Percentiles rank a stretch among this genome's conserved stretches.
These are phyloP conservation scores for Acacia pycnantha DNA, from an alignment of 331 rosid species.

Conservation along the genomic window DNA sequence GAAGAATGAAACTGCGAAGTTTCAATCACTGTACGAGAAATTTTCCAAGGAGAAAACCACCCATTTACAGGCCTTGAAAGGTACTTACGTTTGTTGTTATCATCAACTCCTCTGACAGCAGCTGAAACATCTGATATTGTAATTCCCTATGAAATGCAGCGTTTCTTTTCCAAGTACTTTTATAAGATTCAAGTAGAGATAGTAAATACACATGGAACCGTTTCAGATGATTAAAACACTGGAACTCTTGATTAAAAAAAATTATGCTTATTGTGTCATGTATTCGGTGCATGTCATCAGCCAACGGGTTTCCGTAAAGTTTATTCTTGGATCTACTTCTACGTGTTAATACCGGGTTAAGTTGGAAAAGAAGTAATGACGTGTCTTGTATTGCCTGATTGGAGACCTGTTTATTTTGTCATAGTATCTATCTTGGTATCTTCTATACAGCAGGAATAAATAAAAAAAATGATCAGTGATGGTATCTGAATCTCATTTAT, in stretches of 20 bases:
- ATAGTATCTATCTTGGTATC: neutral
- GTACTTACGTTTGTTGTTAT: slow-evolving; percentile 33
- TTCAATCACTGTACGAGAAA: slow-evolving; percentile 73
- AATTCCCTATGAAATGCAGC: neutral
- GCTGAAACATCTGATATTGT: neutral
- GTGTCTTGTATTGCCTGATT: neutral
- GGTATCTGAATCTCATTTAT: neutral
- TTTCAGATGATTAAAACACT: neutral
- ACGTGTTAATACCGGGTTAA: neutral
- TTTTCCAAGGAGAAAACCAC: slow-evolving; percentile 72
- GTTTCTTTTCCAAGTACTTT: neutral
- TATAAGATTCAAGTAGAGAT: neutral
- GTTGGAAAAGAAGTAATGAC: neutral
- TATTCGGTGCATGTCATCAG: neutral
- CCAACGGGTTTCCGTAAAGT: neutral
- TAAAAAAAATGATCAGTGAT: neutral
- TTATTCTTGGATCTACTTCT: neutral
- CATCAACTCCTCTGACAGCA: neutral
- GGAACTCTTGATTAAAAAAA: neutral
- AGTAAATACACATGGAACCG: neutral
- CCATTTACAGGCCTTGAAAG: slow-evolving; percentile 79
- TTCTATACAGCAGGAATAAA: neutral
- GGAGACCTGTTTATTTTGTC: neutral
- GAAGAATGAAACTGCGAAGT: slow-evolving; percentile 70
- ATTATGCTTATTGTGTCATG: neutral